Evolutionary conservation across 2,329 filamentous ascomycete species (phyloP).

Genomic region (Fusarium sp.): DNA sequence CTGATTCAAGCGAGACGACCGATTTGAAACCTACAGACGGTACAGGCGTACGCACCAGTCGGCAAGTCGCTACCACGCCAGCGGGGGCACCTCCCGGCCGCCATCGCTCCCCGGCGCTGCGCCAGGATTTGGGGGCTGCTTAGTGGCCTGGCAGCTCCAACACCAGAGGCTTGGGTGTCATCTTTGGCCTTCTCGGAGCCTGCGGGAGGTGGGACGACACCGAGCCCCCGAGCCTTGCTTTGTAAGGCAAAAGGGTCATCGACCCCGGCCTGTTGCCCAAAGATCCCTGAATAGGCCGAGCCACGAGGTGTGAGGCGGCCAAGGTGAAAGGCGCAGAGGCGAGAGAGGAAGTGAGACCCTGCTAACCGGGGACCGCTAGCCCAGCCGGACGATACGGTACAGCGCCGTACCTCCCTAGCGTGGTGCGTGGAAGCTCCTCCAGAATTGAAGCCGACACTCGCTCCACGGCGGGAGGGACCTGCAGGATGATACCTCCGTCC

Average conservation of each 20-base stretch:
- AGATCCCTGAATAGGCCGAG: constrained; percentile 16
- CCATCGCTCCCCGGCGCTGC: constrained; percentile 8
- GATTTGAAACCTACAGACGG: constrained; percentile 14
- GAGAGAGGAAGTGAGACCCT: constrained; percentile 1
- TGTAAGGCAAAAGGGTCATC: constrained; percentile 20
- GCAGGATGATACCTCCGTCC: not conserved
- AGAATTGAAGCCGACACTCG: not conserved
- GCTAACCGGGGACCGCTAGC: not conserved
- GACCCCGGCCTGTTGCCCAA: constrained; percentile 8
- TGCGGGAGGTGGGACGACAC: constrained; percentile 19
- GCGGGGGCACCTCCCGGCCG: constrained; percentile 1
- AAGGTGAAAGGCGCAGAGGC: constrained; percentile 21
- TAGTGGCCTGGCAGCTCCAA: not conserved
- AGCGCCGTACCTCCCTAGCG: not conserved
- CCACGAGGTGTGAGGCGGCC: constrained; percentile 31
- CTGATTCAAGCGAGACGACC: constrained; percentile 32
- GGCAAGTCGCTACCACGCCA: not conserved
- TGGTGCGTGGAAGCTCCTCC: constrained; percentile 1
- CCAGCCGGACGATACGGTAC: not conserved
- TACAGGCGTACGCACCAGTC: not conserved
- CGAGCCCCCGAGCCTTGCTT: constrained; percentile 26
- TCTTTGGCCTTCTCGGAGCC: constrained; percentile 16
- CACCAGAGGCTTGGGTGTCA: not conserved
- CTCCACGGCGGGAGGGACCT: not conserved
- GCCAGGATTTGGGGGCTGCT: not conserved